Evolutionary conservation across 768 basidiomycete species (phyloP), one percentile per base, ranked within the genome.

Genomic region (Gelatoporia subvermispora): DNA sequence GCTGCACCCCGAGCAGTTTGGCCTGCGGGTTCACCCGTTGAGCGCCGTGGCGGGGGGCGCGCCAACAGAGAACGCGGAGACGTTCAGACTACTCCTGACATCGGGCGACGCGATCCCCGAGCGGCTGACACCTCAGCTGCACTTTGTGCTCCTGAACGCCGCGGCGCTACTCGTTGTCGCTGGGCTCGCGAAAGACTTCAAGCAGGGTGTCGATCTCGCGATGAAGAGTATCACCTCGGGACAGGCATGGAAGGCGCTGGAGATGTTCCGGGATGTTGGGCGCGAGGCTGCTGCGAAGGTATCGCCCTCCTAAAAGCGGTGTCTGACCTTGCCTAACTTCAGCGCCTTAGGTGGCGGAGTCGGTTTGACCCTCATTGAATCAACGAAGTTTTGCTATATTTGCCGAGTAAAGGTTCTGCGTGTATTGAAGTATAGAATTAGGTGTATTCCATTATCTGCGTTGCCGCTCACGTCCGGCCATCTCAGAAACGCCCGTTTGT

Each of bases 111-210:
- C 75, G 17, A 71, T 83, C n/a, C 82, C 85, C 0, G 69, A 71
- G 46, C 66, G 65, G 3, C 63, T 92, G 50, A 71, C 68, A 8
- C 77, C 93, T 0, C 76, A 95, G 34, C 67, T 83, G 42, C 84
- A 96, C 60, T 98, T 93, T 63, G 90, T 98, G 51, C 68, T 93
- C 50, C 69, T 98, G 69, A 97, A 99, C 59, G 81, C 94, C 2
- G 84, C 93, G 4, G 94, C 93, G 13, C 64, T 98, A 48, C 69
- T 99, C 36, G 83, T 93, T 22, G 82, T 97, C 3, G 83, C 90
- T 5, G 93, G 93, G 4, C 49, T 85, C 39, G 92, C 86, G 18
- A 63, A 36, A 16, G 54, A 55, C 20, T 41, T 50, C 45, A 58
- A 53, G 51, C 49, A 58, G 16, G 57, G 51, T 3, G 49, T 58